phyloP scores from a whole-genome alignment of 805 yeast genomes.

The Saccharomyces jurei region DNA sequence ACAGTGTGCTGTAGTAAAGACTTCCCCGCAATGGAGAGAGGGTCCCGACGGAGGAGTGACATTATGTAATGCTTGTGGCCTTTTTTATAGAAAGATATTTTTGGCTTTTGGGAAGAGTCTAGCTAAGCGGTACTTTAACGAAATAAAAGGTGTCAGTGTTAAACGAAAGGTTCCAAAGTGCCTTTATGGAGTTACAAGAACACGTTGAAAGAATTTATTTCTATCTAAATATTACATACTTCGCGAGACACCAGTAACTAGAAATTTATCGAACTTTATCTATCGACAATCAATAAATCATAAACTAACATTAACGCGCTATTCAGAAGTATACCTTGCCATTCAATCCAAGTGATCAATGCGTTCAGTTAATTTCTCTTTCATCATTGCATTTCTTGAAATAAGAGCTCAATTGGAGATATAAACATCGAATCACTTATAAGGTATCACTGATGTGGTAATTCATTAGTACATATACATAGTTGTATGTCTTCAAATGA shows the following conservation, averaged over 20 bases:
- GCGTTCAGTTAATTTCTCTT: background rate
- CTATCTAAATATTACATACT: background rate
- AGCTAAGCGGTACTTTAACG: background rate
- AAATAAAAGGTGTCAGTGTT: background rate
- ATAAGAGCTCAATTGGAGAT: too few species aligned
- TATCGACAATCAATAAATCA: background rate
- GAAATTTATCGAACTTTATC: background rate
- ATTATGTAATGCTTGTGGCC: constrained; percentile 77
- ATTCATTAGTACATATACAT: too few species aligned
- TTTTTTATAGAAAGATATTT: constrained; percentile 53
- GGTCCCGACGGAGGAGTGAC: constrained; percentile 75
- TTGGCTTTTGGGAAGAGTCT: background rate
- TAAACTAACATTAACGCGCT: background rate
- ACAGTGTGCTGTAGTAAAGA: background rate
- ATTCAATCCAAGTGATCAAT: background rate
- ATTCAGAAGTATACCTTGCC: background rate
- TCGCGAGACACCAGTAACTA: background rate
- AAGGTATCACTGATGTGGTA: background rate
- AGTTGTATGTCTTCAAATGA: too few species aligned
- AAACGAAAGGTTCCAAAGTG: background rate
- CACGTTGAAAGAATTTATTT: background rate
- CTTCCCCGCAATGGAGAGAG: constrained; percentile 73
- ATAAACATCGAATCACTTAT: too few species aligned
- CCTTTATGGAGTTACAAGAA: background rate
- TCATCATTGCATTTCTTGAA: too few species aligned